phyloP scores from a whole-genome alignment of 2,329 filamentous ascomycete genomes.

The Pseudohalonectria lignicola region DNA sequence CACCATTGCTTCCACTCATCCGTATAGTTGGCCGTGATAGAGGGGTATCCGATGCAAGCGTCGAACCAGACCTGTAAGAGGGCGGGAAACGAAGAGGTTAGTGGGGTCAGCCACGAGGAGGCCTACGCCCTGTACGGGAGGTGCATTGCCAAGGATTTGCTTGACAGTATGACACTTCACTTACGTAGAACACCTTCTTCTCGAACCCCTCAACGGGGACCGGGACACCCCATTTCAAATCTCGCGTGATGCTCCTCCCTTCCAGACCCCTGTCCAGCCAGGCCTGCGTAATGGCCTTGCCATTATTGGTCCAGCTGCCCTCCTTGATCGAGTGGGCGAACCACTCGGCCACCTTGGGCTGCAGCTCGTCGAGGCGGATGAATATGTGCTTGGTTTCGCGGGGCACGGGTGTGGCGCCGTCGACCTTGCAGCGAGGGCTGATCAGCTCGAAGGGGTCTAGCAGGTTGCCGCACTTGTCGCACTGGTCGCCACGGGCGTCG shows the following conservation, averaged over 20 bases:
- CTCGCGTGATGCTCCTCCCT: conserved; percentile 79
- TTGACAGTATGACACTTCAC: no score
- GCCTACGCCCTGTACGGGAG: no score
- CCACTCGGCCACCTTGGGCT: conserved; percentile 77
- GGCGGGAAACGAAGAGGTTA: no score
- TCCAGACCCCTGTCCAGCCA: conserved; percentile 80
- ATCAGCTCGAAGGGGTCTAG: conserved; percentile 64
- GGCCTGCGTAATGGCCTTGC: conserved; percentile 63
- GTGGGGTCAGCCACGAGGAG: conserved; percentile 46
- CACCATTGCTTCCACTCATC: conserved; percentile 82
- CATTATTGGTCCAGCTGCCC: conserved; percentile 68
- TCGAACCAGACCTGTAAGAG: conserved; percentile 17
- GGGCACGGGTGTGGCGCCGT: conserved; percentile 67
- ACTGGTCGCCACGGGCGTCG: conserved; percentile 60
- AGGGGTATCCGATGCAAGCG: conserved; percentile 96
- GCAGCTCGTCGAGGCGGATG: conserved; percentile 74
- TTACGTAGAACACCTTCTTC: conserved; percentile 71
- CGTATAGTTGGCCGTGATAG: conserved; percentile 85
- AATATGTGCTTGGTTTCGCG: conserved; percentile 73
- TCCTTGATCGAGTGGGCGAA: conserved; percentile 61
- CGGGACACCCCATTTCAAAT: conserved; percentile 77
- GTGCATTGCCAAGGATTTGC: no score
- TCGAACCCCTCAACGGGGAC: conserved; percentile 41
- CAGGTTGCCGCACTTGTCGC: conserved; percentile 54
- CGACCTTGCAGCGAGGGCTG: conserved; percentile 85